These are phyloP conservation scores for Aspergillus sclerotiicarbonarius DNA, from an alignment of 495 filamentous ascomycete species.

Conservation along the genomic window DNA sequence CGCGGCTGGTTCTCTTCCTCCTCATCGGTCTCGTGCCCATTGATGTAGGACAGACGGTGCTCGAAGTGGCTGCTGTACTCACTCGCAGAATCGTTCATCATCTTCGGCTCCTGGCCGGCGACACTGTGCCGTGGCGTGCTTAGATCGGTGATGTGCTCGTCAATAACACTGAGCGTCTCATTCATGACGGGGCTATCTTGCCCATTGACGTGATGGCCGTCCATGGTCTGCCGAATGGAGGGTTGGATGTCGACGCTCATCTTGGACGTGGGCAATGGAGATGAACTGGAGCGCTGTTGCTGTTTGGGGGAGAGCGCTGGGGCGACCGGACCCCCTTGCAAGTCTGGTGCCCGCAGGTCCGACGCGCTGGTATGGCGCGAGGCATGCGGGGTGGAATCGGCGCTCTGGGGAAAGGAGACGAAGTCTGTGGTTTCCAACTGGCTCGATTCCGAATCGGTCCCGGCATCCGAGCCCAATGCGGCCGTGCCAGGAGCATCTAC, in stretches of 20 bases:
- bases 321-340: conserved; percentile 22
- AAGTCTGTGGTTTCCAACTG: not conserved
- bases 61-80: conserved; percentile 81
- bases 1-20: conserved; percentile 56
- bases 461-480: not conserved
- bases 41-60: conserved; percentile 81
- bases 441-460: not conserved
- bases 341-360: conserved; percentile 25
- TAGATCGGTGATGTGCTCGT: conserved; percentile 97
- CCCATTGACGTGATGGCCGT: conserved; percentile 34
- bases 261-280: conserved; percentile 39
- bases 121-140: conserved; percentile 66
- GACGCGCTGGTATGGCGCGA: conserved; percentile 45
- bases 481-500: conserved; percentile 5
- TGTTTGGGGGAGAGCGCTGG: conserved; percentile 20
- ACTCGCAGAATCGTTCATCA: conserved; percentile 78
- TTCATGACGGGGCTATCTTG: conserved; percentile 85
- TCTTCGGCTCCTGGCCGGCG: conserved; percentile 47
- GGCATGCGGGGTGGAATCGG: conserved; percentile 47
- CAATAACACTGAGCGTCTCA: conserved; percentile 94
- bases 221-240: conserved; percentile 45
- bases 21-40: conserved; percentile 83
- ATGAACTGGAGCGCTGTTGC: conserved; percentile 42
- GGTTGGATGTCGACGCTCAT: conserved; percentile 46
- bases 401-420: conserved; percentile 27